Evolutionary conservation across 768 basidiomycete genomes (phyloP).

Genomic region (Pleurotus pulmonarius): DNA sequence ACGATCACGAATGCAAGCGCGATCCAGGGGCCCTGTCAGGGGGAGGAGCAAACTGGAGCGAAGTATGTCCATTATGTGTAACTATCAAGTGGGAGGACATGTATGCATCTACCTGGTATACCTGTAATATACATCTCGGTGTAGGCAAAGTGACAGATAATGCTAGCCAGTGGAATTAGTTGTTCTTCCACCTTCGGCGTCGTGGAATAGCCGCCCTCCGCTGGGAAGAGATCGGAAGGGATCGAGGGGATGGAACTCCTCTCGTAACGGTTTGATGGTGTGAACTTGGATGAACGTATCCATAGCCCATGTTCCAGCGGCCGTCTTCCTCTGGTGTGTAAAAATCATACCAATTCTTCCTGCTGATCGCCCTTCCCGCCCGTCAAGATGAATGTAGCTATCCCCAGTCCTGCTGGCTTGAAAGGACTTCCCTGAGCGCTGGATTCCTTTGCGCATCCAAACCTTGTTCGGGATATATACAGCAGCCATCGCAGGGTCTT

Average conservation of each 20-base stretch:
- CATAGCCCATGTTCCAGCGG: not conserved
- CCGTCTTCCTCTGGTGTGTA: conserved; percentile 3
- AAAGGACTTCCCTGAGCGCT: not conserved
- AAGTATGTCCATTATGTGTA: not conserved
- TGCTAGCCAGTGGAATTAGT: conserved; percentile 7
- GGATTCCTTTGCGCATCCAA: not conserved
- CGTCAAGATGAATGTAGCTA: conserved; percentile 8
- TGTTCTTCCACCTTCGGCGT: not conserved
- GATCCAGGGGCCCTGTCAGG: too few relatives aligned
- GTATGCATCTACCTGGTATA: conserved; percentile 7
- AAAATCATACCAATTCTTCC: conserved; percentile 11
- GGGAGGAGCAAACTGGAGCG: too few relatives aligned
- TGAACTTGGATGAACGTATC: conserved; percentile 9
- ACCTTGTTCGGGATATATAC: not conserved
- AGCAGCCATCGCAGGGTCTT: not conserved
- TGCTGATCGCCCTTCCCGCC: conserved; percentile 6
- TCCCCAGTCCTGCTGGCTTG: not conserved
- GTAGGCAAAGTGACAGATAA: conserved; percentile 11
- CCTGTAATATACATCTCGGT: not conserved
- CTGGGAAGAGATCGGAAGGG: conserved; percentile 8
- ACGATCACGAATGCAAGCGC: too few relatives aligned
- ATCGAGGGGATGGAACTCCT: conserved; percentile 2
- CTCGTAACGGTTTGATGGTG: not conserved
- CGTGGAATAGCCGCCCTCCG: conserved; percentile 14
- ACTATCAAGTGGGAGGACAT: conserved; percentile 1